phyloP scores from a whole-genome alignment of 495 filamentous ascomycete species.

The Lepraria neglecta region DNA sequence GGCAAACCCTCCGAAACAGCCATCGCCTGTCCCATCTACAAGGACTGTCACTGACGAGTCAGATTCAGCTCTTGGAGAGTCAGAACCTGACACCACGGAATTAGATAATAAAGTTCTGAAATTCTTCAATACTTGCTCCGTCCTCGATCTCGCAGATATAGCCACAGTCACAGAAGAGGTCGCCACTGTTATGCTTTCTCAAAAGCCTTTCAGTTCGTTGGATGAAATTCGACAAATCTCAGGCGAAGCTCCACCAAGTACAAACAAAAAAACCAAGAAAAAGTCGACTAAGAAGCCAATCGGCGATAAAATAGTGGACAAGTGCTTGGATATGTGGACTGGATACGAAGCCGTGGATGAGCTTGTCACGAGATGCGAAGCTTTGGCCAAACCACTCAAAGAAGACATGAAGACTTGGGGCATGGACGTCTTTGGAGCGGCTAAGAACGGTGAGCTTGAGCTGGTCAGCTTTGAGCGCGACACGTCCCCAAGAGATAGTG shows the following conservation, averaged over 20 bases:
- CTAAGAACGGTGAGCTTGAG: conserved; percentile 59
- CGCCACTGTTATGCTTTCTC: conserved; percentile 57
- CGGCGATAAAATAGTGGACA: conserved; percentile 67
- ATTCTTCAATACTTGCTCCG: conserved; percentile 75
- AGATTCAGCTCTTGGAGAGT: conserved; percentile 44
- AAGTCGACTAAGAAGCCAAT: conserved; percentile 50
- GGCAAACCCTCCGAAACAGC: conserved; percentile 37
- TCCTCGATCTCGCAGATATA: conserved; percentile 68
- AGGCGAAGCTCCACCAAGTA: conserved; percentile 31
- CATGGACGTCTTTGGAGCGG: conserved; percentile 61
- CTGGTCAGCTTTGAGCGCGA: conserved; percentile 51
- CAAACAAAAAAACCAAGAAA: conserved; percentile 39
- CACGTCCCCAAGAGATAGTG: conserved; percentile 53
- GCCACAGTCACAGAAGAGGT: conserved; percentile 61
- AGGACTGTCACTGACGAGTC: conserved; percentile 44
- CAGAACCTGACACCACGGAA: conserved; percentile 35
- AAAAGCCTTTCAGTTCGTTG: conserved; percentile 62
- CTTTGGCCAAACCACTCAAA: conserved; percentile 60
- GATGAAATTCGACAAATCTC: conserved; percentile 57
- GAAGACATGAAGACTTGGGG: conserved; percentile 71
- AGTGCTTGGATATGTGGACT: conserved; percentile 62
- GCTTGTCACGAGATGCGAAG: conserved; percentile 65
- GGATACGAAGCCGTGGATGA: conserved; percentile 75
- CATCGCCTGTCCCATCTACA: conserved; percentile 25
- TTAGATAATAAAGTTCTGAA: conserved; percentile 58